Evolutionary conservation across 306 rosid species (phyloP).

Genomic region (Clitoria ternatea): DNA sequence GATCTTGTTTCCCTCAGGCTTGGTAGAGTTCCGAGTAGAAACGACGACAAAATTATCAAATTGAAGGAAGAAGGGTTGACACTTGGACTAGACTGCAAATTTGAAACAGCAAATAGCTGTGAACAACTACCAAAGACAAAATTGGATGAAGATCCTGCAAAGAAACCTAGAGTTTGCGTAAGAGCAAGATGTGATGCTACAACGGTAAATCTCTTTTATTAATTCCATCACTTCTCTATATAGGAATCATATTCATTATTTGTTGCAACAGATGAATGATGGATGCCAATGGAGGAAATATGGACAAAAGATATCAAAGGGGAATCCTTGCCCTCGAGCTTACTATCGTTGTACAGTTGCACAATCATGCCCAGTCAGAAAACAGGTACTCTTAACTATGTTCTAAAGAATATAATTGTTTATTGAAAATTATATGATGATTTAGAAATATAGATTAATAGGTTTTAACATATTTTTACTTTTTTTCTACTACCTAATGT

Average conservation of each 20-base stretch:
- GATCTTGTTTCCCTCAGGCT: slow-evolving; percentile 73
- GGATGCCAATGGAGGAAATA: slow-evolving; percentile 99
- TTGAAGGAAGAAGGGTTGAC: slow-evolving; percentile 40
- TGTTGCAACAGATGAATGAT: slow-evolving; percentile 63
- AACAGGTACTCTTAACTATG: slow-evolving; percentile 46
- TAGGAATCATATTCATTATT: too few relatives aligned
- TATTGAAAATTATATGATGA: too few relatives aligned
- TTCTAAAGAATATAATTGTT: too few relatives aligned
- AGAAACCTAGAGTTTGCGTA: slow-evolving; percentile 87
- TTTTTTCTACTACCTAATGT: too few relatives aligned
- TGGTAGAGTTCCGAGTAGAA: slow-evolving; percentile 53
- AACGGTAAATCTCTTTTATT: slow-evolving; percentile 46
- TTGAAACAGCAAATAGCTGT: slow-evolving; percentile 46
- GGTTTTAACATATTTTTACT: too few relatives aligned
- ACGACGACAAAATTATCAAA: slow-evolving; percentile 34
- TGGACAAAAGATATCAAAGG: slow-evolving; percentile 93
- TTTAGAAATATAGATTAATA: too few relatives aligned
- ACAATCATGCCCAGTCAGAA: slow-evolving; percentile 81
- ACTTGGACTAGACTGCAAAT: slow-evolving; percentile 65
- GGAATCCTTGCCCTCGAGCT: slow-evolving; percentile 97
- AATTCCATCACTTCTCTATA: too few relatives aligned
- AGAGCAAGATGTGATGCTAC: slow-evolving; percentile 84
- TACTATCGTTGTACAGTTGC: slow-evolving; percentile 94
- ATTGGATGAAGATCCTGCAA: slow-evolving; percentile 65
- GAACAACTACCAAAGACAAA: slow-evolving; percentile 54